Base-by-base conservation (phyloP, 129 eudicot genomes). In the Artemisia annua region DNA sequence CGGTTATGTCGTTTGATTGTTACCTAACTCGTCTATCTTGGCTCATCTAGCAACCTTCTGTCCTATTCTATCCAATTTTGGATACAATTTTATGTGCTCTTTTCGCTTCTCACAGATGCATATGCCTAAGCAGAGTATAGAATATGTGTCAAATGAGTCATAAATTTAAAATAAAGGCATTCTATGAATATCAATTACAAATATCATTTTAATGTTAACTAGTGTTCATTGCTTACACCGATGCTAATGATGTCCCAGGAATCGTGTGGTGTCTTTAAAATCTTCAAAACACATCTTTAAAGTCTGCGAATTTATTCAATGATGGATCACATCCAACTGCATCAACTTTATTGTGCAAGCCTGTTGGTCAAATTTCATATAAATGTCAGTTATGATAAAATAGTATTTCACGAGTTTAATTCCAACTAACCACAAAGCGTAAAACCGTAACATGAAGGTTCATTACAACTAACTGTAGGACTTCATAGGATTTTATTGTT, bases 241-340 rank as follows among this genome's bases (percentile, higher is more conserved):
- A 94, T 72, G 96, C 99, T 81, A 94, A 70, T 32, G 96, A 81
- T 62, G 99, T 94, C 78, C 99, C 99, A 63, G 96, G 96, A 57
- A 88, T 94, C 3, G 97, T 94, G 53, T 88, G 97, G 46, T 91
- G 97, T 71, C 99, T 94, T 54, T 88, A 79, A 78, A 94, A 94
- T 82, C 97, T 88, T 97, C 99, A 94, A 57, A 88, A 84, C 55
- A 96, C 94, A 70, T 90, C 91, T 71, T 69, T 83, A 80, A 94
- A 86, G 8, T 82, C 87, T 51, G 82, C 73, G 66, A 90, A 79
- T 75, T 88, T 94, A 67, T 86, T 77, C 63, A 78, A 11, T 26
- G 78, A 69, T 3, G 96, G 85, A 54, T 86, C 93, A 50, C 91
- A 83, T 68, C 83, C 96, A 76, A 30, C 6, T 4, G 6, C 81